Evolutionary conservation across 441 rosid genomes (phyloP).

Genomic region (Gossypium gossypioides): DNA sequence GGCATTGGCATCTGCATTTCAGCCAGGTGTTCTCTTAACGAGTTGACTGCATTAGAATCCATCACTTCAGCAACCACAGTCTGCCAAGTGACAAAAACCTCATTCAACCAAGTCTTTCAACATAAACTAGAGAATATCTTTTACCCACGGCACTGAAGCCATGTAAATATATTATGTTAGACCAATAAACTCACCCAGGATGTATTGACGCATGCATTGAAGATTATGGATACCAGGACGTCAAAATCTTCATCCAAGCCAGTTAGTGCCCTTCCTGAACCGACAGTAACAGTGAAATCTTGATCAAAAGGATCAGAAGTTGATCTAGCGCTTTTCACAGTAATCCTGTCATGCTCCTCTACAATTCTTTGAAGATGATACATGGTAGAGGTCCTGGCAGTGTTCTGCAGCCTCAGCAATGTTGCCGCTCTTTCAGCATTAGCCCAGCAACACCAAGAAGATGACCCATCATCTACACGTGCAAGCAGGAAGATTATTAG

Average conservation of each 20-base stretch:
- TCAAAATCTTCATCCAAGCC: constrained; percentile 48
- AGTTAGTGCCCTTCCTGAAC: constrained; percentile 39
- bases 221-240: constrained; percentile 43
- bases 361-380: constrained; percentile 52
- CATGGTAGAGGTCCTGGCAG: constrained; percentile 24
- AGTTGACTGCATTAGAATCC: constrained; percentile 31
- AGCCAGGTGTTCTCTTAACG: constrained; percentile 34
- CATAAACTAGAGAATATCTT: background rate
- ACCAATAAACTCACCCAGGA: constrained; percentile 45
- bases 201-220: constrained; percentile 47
- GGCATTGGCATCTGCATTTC: constrained; percentile 30
- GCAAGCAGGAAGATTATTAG: constrained; percentile 13
- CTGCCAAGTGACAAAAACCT: constrained; percentile 29
- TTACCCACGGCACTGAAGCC: background rate
- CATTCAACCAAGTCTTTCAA: constrained; percentile 6
- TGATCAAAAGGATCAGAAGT: constrained; percentile 43
- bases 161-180: constrained; percentile 2
- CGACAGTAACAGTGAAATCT: constrained; percentile 39
- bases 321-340: constrained; percentile 44
- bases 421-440: constrained; percentile 55
- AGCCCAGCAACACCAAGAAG: constrained; percentile 73
- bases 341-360: constrained; percentile 43
- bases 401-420: constrained; percentile 47
- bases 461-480: constrained; percentile 73
- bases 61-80: constrained; percentile 35